Conservation (phyloP, 257 asterid species). For the Verbascum thapsus region DNA sequence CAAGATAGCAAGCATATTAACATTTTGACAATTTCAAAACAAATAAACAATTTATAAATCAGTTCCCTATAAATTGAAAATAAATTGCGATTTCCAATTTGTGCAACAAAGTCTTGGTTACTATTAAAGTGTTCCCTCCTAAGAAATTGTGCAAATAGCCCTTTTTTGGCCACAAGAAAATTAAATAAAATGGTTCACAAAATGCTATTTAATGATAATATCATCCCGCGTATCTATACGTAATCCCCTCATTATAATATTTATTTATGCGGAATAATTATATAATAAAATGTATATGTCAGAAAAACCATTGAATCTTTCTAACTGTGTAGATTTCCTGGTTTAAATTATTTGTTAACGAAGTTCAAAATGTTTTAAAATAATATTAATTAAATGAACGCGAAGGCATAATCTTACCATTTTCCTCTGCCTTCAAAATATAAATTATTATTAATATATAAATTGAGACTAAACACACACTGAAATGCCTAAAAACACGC, state of each 20-base stretch:
- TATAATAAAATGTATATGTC: conserved; percentile 35
- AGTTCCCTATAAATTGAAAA: no score
- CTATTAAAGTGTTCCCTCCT: conserved; percentile 27
- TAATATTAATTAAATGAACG: conserved; percentile 12
- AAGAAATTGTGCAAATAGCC: conserved; percentile 37
- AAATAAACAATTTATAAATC: no score
- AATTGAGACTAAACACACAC: conserved; percentile 14
- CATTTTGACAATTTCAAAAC: no score
- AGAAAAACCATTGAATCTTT: conserved; percentile 53
- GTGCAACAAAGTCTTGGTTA: conserved; percentile 17
- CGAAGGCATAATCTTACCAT: conserved; percentile 36
- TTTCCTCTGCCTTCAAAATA: conserved; percentile 1
- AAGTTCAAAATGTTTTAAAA: conserved; percentile 20
- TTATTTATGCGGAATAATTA: not conserved
- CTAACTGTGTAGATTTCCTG: no score
- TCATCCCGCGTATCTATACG: no score
- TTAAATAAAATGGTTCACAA: conserved; percentile 9
- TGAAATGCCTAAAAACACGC: conserved; percentile 28
- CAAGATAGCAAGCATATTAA: no score
- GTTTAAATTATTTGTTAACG: conserved; percentile 3
- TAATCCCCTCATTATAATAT: no score
- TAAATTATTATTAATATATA: no score
- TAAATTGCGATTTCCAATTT: no score
- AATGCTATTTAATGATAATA: not conserved
- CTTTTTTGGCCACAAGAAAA: conserved; percentile 40